Evolutionary conservation across 495 filamentous ascomycete genomes (phyloP).

Genomic region (Penicillium robsamsonii): DNA sequence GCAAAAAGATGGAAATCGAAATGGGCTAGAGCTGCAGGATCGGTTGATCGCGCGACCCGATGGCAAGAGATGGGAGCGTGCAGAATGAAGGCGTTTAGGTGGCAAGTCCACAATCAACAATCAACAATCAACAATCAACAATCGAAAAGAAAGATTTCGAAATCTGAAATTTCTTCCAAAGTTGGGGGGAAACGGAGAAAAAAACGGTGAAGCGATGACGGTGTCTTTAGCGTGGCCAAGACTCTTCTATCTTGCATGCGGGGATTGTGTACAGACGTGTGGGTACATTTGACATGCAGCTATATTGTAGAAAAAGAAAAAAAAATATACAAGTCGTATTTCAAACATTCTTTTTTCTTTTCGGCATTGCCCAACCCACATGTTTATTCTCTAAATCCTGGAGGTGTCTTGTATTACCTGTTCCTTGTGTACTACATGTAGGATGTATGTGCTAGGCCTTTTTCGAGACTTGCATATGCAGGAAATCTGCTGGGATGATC

Average conservation of each 20-base stretch:
- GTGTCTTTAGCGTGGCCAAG: conserved; percentile 27
- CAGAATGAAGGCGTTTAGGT: conserved; percentile 4
- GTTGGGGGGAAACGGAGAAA: conserved; percentile 9
- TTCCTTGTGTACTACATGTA: conserved; percentile 4
- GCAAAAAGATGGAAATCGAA: conserved; percentile 6
- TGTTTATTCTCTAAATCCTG: neutral
- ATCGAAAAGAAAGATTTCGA: neutral
- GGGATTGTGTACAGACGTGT: conserved; percentile 12
- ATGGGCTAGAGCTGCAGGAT: conserved; percentile 20
- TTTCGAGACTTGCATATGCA: conserved; percentile 9
- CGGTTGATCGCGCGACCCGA: conserved; percentile 29
- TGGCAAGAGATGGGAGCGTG: conserved; percentile 17
- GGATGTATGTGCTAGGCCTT: neutral
- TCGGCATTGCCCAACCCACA: neutral
- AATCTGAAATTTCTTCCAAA: conserved; percentile 4
- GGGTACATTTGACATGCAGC: neutral
- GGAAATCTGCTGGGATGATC: neutral
- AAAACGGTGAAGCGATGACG: conserved; percentile 25
- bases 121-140: neutral
- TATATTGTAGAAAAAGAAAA: neutral
- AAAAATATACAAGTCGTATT: neutral
- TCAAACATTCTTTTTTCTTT: neutral
- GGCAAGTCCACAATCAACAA: neutral
- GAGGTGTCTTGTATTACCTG: conserved; percentile 1
- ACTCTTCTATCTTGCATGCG: conserved; percentile 22